Percentiles rank a stretch among this genome's conserved stretches.
Conservation (phyloP, 139 green algal species). For the Haematococcus lacustris region DNA sequence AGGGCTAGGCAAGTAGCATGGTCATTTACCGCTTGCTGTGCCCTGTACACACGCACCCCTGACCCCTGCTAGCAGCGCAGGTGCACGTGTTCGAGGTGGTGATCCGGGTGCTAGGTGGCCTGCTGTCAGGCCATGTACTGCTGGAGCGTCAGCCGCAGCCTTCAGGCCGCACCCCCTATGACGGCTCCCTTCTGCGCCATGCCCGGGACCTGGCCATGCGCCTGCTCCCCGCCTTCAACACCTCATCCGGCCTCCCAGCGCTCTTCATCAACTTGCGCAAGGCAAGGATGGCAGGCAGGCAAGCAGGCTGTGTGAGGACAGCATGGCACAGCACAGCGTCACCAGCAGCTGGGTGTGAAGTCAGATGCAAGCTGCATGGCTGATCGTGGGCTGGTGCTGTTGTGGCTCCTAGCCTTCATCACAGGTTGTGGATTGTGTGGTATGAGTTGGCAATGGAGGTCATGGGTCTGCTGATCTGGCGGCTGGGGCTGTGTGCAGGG, state of each 20-base stretch:
- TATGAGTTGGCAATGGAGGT: neutral
- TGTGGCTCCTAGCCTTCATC: no score
- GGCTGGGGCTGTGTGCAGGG: neutral
- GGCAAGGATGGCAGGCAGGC: slow-evolving; percentile 12
- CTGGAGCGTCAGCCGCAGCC: slow-evolving; percentile 16
- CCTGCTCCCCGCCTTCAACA: slow-evolving; percentile 79
- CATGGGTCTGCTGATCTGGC: neutral
- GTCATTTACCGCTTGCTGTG: no score
- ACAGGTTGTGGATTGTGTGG: neutral
- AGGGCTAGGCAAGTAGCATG: no score
- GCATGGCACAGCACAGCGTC: neutral
- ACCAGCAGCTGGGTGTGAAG: neutral
- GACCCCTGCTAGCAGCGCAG: no score
- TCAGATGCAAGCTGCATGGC: no score
- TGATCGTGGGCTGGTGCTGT: no score
- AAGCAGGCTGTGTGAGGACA: neutral
- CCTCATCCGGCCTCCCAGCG: slow-evolving; percentile 57
- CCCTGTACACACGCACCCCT: no score
- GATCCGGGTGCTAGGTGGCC: slow-evolving; percentile 87
- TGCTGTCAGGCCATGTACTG: slow-evolving; percentile 67
- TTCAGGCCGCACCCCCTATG: neutral
- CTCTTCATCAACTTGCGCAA: slow-evolving; percentile 62
- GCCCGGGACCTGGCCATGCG: slow-evolving; percentile 59
- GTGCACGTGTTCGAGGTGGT: slow-evolving; percentile 88
- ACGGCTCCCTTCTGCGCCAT: slow-evolving; percentile 42